These are phyloP conservation scores for Rhododendron ferrugineum DNA, from an alignment of 148 eudicot genomes.

Conservation along the genomic window DNA sequence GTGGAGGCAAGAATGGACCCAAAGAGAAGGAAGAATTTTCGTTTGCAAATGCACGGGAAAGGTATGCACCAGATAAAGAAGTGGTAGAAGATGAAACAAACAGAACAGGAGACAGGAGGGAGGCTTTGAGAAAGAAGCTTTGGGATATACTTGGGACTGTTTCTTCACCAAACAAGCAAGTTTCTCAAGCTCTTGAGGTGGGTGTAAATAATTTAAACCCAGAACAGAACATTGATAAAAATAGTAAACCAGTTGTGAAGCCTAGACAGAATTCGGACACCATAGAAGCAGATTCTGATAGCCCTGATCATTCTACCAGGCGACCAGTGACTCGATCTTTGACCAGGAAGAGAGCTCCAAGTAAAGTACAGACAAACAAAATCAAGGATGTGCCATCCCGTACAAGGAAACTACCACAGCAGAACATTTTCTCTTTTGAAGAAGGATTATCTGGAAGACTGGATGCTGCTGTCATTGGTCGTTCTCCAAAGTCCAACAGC, in stretches of 20 bases:
- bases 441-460: conserved; percentile 29
- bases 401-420: conserved; percentile 25
- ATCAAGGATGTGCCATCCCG: conserved; percentile 22
- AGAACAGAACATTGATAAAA: conserved; percentile 18
- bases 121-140: conserved; percentile 62
- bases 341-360: conserved; percentile 39
- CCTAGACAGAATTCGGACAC: conserved; percentile 57
- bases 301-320: conserved; percentile 26
- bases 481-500: conserved; percentile 19
- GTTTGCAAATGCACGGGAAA: conserved; percentile 29
- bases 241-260: conserved; percentile 27
- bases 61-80: conserved; percentile 19
- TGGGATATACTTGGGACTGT: conserved; percentile 64
- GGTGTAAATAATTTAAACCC: conserved; percentile 27
- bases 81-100: conserved; percentile 28
- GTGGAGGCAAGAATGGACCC: conserved; percentile 22
- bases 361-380: conserved; percentile 21
- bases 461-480: conserved; percentile 24
- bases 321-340: conserved; percentile 58
- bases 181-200: conserved; percentile 25
- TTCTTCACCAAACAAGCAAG: conserved; percentile 39
- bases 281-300: conserved; percentile 76
- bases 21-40: conserved; percentile 22
- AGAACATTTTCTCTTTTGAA: conserved; percentile 33
- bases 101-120: conserved; percentile 31